A percentile compares a stretch with the other conserved stretches of the same genome.
These are phyloP conservation scores for Botryotinia narcissicola DNA, from an alignment of 2,329 filamentous ascomycete genomes.

Conservation along the genomic window DNA sequence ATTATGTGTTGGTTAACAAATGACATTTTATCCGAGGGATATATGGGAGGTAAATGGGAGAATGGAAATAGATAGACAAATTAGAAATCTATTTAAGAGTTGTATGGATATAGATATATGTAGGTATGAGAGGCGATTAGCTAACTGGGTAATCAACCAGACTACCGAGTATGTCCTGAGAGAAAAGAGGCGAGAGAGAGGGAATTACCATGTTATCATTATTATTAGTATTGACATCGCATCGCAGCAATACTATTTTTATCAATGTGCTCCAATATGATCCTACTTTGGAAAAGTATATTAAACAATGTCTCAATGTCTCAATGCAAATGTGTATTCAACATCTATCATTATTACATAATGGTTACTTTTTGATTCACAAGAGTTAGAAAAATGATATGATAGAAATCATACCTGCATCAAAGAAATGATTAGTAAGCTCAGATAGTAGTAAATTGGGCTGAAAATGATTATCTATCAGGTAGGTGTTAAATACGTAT, in stretches of 20 bases:
- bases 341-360: background rate
- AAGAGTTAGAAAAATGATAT: background rate
- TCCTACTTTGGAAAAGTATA: background rate
- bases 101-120: background rate
- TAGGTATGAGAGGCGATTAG: background rate
- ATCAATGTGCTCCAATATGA: background rate
- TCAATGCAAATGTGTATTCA: background rate
- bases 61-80: background rate
- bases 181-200: background rate
- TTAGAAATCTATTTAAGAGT: background rate
- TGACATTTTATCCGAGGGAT: background rate
- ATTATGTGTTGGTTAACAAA: background rate
- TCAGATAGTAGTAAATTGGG: background rate
- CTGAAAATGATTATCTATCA: background rate
- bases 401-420: background rate
- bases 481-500: background rate
- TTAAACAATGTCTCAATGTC: conserved; percentile 4
- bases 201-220: background rate
- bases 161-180: background rate
- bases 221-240: background rate
- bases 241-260: background rate
- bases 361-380: background rate
- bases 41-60: background rate
- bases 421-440: background rate
- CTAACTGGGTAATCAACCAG: background rate